These are phyloP conservation scores for Candida sithepensis DNA, from an alignment of 805 yeast genomes.

Conservation along the genomic window DNA sequence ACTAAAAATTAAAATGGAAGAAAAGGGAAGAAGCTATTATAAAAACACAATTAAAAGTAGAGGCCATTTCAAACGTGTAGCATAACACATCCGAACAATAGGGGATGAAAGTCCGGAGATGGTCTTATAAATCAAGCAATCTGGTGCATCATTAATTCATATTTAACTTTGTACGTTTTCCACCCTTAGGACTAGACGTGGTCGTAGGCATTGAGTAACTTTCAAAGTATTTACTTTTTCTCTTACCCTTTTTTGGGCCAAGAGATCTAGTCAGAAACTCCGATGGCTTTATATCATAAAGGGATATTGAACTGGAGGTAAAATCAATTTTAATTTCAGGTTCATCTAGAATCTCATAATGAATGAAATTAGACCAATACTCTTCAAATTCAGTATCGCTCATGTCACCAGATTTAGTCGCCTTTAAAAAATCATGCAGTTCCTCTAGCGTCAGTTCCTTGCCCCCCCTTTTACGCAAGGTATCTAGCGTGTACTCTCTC, in stretches of 20 bases:
- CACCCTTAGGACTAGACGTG: slow-evolving; percentile 9
- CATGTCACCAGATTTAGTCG: slow-evolving; percentile 43
- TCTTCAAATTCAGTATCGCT: slow-evolving; percentile 66
- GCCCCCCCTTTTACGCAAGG: slow-evolving; percentile 69
- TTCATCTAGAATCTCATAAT: slow-evolving; percentile 36
- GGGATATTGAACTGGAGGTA: slow-evolving; percentile 20
- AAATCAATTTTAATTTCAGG: slow-evolving; percentile 72
- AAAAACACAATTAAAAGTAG: too few species aligned
- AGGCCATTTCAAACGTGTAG: too few species aligned
- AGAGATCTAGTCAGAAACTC: slow-evolving; percentile 16
- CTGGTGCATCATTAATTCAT: background rate
- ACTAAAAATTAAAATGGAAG: background rate
- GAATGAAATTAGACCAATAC: slow-evolving; percentile 64
- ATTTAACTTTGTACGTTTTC: background rate
- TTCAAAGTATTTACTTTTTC: slow-evolving; percentile 59
- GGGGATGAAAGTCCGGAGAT: too few species aligned
- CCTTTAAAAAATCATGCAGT: slow-evolving; percentile 63
- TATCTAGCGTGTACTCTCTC: slow-evolving; percentile 60
- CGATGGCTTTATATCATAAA: slow-evolving; percentile 18
- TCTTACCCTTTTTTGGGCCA: slow-evolving; percentile 21
- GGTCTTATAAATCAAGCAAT: too few species aligned
- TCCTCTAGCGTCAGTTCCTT: slow-evolving; percentile 57
- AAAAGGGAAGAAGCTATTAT: too few species aligned
- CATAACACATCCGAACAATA: too few species aligned
- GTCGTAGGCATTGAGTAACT: slow-evolving; percentile 15